Evolutionary conservation across 2,329 filamentous ascomycete genomes (phyloP).

Genomic region (Metarhizium humberi): DNA sequence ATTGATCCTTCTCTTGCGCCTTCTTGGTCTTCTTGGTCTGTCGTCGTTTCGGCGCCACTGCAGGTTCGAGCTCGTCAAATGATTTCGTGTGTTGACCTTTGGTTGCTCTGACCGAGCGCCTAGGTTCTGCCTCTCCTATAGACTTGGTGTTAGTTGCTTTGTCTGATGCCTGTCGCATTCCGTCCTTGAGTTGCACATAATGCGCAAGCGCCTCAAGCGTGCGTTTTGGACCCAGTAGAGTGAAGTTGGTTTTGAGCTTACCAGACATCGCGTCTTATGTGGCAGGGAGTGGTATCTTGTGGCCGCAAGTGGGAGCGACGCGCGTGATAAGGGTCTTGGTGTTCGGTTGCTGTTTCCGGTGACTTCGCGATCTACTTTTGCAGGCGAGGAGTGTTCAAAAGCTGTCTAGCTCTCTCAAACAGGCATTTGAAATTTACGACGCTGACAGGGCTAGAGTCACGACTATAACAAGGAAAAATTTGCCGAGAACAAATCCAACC

Average conservation of each 20-base stretch:
- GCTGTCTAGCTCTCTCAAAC: slow-evolving; percentile 15
- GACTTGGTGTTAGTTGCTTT: slow-evolving; percentile 6
- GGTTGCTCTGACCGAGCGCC: slow-evolving; percentile 89
- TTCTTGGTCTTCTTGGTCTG: slow-evolving; percentile 43
- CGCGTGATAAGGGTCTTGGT: slow-evolving; percentile 3
- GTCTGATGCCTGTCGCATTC: slow-evolving; percentile 2
- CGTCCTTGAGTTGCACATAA: not conserved
- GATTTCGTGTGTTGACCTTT: slow-evolving; percentile 93
- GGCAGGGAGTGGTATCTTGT: not conserved
- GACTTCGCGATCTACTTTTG: slow-evolving; percentile 18
- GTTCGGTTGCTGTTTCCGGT: slow-evolving; percentile 8
- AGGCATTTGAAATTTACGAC: slow-evolving; percentile 23
- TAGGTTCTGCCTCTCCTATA: slow-evolving; percentile 58
- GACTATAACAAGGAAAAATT: slow-evolving; percentile 19
- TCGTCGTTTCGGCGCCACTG: slow-evolving; percentile 45
- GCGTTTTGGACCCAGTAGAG: not conserved
- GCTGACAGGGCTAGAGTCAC: slow-evolving; percentile 22
- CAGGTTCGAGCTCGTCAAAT: slow-evolving; percentile 62
- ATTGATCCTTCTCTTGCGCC: slow-evolving; percentile 50
- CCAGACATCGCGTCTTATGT: slow-evolving; percentile 21
- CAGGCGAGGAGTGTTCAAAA: slow-evolving; percentile 12
- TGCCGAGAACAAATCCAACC: slow-evolving; percentile 2
- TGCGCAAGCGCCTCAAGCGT: not conserved
- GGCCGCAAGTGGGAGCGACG: not conserved
- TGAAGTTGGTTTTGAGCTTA: slow-evolving; percentile 16